A percentile compares a stretch with the other conserved stretches of the same genome.
phyloP scores from a whole-genome alignment of 2,329 filamentous ascomycete species.

The Diaporthe capsici region DNA sequence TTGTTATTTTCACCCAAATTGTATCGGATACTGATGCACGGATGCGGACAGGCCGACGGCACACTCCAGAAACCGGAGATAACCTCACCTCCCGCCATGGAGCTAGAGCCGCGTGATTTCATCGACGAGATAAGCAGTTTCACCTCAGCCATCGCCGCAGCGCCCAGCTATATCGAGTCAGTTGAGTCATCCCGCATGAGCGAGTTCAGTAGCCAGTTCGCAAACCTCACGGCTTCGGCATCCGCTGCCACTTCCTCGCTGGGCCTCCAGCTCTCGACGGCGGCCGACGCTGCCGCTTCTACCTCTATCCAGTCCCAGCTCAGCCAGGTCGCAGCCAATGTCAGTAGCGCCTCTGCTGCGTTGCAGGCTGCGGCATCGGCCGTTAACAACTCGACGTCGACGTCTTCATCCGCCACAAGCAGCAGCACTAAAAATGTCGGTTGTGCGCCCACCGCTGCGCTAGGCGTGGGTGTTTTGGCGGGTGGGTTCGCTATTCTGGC shows the following conservation, averaged over 20 bases:
- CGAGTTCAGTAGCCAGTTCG: not conserved
- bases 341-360: conserved; percentile 5
- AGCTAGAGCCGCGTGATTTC: no score
- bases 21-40: not conserved
- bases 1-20: not conserved
- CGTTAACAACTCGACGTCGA: not conserved
- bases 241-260: not conserved
- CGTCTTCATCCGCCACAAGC: not conserved
- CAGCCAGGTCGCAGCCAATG: not conserved
- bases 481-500: conserved; percentile 19
- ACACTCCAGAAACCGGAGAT: not conserved
- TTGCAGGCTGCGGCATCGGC: not conserved
- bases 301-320: not conserved
- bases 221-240: conserved; percentile 1
- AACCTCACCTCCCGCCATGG: not conserved
- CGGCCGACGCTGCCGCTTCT: conserved; percentile 7
- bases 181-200: not conserved
- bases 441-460: conserved; percentile 5
- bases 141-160: no score
- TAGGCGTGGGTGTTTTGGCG: conserved; percentile 21
- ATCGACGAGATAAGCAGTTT: no score
- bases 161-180: no score
- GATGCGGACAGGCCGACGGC: not conserved
- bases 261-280: conserved; percentile 7
- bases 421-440: not conserved